Evolutionary conservation across 2,329 filamentous ascomycete species (phyloP), one percentile per base, ranked within the genome.

Genomic region (Paramyrothecium roridum): DNA sequence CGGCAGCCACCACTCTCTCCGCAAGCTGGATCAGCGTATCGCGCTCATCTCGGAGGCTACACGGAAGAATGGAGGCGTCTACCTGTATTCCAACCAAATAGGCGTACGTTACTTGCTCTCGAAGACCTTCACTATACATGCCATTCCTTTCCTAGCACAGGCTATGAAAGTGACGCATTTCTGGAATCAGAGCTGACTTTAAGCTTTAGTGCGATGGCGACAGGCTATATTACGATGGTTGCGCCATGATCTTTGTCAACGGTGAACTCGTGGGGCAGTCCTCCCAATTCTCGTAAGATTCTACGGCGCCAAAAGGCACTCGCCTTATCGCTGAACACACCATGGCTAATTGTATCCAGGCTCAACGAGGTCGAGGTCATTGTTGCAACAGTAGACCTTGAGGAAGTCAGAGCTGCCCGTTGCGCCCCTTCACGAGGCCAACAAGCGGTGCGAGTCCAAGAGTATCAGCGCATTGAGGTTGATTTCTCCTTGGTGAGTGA

Each of bases 21-120:
- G 83, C 13, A 92, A 92, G 67, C 78, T 91, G 2, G 74, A 87
- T 56, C 83, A 76, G 0, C 75, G 86, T 4, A 73, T 91, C 23
- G 79, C 84, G 13, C 74, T 91, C 16, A 90, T 91, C 55, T 74
- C 76, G 3, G 81, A 88, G 61, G 84, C 84, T 1, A 90, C 87
- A 0, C 73, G 78, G n/a, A 86, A 86, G 64, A 76, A 73, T 40
- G 83, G 83, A 13, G 83, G 82, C 20, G 73, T 84, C 13, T 85
- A 85, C 61, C 69, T 78, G 2, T 72, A 73, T 43, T 61, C 70
- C 30, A 72, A 73, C 48, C 61, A 60, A 13, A 30, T 30, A 30
- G 26, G 26, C 10, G 26, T 30, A 30, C 26, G 26, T 30, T 30
- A 6, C 26, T 10, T 10, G 10, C 10, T 10, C 10, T 30, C 26